Evolutionary conservation across 257 asterid genomes (phyloP), one percentile per base, ranked within the genome.

Genomic region (Solanum neorickii): DNA sequence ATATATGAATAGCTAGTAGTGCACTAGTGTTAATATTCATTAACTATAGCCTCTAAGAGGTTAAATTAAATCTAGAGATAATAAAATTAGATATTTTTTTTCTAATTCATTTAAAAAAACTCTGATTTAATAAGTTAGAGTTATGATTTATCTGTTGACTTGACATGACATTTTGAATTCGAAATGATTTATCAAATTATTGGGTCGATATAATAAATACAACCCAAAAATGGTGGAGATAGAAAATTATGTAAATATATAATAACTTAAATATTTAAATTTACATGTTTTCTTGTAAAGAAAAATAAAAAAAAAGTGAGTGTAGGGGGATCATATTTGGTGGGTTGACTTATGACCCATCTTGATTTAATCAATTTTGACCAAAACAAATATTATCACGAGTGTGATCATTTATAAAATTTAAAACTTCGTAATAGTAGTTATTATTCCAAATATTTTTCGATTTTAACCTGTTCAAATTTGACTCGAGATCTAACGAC

Each of bases 71-170:
- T 12, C 1, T 73, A 72, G 23, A 73, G 29, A 14, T 35, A 39
- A 73, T 8, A 35, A 73, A 73, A 35, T 20, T 5, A 56, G 1
- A 35, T 0, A 0, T 2, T 18, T 0, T 35, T 73, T 35, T 2
- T 0, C 7, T 35, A 35, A 16, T 39, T 35, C 9, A 5, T 3
- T 72, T 35, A 33, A 73, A 73, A 73, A 15, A 16, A 5, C 14
- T 33, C 46, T 18, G 6, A 2, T 20, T 73, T 18, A 73, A 73
- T 2, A 5, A 14, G 9, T 5, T 20, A 37, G 10, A 35, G 49
- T 37, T 37, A 73, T 73, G 27, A 35, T 39, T 1, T 18, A 27
- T 18, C 20, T 73, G 2, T 73, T 73, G 9, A 73, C 25, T 18
- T 72, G 46, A 9, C 3, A 5, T 72, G 8, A 35, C 9, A 13